These are phyloP conservation scores for Golubevia sp. DNA, from an alignment of 1,284 basidiomycete species.

Conservation along the genomic window DNA sequence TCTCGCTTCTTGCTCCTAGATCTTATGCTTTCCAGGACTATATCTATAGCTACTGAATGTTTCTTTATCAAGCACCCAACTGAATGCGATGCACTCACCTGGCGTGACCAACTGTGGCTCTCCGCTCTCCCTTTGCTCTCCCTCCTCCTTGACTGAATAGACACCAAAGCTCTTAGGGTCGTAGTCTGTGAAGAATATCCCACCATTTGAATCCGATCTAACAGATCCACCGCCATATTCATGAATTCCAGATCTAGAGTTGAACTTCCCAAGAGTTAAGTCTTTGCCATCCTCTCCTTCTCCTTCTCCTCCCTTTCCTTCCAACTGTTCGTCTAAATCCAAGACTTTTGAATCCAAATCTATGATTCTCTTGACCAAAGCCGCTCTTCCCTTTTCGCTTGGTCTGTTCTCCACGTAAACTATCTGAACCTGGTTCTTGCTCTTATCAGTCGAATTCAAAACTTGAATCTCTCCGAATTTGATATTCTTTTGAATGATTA, in stretches of 20 bases:
- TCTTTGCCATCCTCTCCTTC: conserved; percentile 15
- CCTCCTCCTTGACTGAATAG: conserved; percentile 24
- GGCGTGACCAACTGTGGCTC: conserved; percentile 70
- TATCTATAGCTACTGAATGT: no score
- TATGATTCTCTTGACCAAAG: conserved; percentile 19
- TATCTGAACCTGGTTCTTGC: conserved; percentile 13
- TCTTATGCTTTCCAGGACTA: no score
- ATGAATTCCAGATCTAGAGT: conserved; percentile 37
- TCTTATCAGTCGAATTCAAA: conserved; percentile 13
- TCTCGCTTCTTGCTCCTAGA: background rate
- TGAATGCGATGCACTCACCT: conserved; percentile 64
- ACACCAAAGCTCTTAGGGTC: conserved; percentile 18
- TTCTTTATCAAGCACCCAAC: background rate
- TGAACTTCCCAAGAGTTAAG: conserved; percentile 21
- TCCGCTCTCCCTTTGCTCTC: conserved; percentile 17
- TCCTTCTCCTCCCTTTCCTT: no score
- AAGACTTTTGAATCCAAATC: conserved; percentile 2
- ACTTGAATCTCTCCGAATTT: conserved; percentile 32
- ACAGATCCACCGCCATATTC: conserved; percentile 52
- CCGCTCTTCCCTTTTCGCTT: conserved; percentile 29
- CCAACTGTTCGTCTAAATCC: no score
- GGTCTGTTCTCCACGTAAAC: conserved; percentile 36
- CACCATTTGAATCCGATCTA: conserved; percentile 14
- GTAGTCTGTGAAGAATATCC: conserved; percentile 33
- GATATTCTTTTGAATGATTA: conserved; percentile 25